Evolutionary conservation across 2,329 filamentous ascomycete genomes (phyloP).

Genomic region (Penicillium oxalicum): DNA sequence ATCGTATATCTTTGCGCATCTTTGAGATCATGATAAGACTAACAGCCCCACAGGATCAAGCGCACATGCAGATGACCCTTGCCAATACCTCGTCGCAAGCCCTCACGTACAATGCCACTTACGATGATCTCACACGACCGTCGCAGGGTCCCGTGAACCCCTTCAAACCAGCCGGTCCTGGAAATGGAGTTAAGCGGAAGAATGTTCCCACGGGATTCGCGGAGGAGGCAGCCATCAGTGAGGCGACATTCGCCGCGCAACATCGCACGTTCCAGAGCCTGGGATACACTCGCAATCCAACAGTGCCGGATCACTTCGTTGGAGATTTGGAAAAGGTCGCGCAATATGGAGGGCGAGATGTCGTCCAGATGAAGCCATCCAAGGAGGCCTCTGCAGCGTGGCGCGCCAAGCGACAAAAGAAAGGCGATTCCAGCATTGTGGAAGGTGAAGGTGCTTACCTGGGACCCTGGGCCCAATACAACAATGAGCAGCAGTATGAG

Average conservation of each 20-base stretch:
- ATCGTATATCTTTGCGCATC: too few relatives aligned
- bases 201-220: conserved; percentile 81
- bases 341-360: conserved; percentile 47
- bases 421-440: conserved; percentile 75
- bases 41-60: conserved; percentile 43
- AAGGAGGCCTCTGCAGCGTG: conserved; percentile 67
- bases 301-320: conserved; percentile 38
- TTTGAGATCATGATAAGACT: conserved; percentile 24
- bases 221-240: conserved; percentile 81
- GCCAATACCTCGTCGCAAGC: conserved; percentile 47
- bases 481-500: conserved; percentile 64
- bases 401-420: conserved; percentile 71
- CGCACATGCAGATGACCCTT: conserved; percentile 47
- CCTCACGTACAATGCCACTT: conserved; percentile 55
- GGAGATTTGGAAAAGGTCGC: conserved; percentile 45
- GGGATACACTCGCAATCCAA: conserved; percentile 49
- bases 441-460: conserved; percentile 86
- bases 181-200: conserved; percentile 62
- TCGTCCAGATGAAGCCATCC: conserved; percentile 49
- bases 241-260: conserved; percentile 80
- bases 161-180: conserved; percentile 57
- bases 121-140: conserved; percentile 63
- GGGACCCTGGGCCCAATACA: conserved; percentile 89
- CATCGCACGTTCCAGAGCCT: conserved; percentile 73
- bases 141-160: conserved; percentile 67